Evolutionary conservation across 345 rosid species (phyloP).

Genomic region (Angophora floribunda): DNA sequence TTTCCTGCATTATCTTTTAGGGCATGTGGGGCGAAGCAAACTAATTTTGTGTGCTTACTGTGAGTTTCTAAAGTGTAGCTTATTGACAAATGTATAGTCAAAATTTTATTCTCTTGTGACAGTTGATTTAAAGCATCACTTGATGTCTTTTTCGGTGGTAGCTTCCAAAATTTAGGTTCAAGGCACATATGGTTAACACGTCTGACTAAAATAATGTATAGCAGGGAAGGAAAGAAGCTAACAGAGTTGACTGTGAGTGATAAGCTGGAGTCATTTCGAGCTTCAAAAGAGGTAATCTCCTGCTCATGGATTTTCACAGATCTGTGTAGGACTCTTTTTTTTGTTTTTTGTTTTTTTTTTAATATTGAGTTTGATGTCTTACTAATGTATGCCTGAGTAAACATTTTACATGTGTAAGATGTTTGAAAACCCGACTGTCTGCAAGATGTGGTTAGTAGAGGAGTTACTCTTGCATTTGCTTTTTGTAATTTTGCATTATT

Average conservation of each 20-base stretch:
- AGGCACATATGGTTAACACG: not conserved
- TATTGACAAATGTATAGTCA: not conserved
- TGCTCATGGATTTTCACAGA: not conserved
- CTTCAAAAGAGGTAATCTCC: constrained; percentile 69
- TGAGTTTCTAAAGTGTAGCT: not conserved
- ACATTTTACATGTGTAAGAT: not conserved
- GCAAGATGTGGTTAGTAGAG: not conserved
- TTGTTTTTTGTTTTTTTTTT: not conserved
- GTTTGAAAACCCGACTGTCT: not conserved
- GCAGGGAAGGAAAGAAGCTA: constrained; percentile 55
- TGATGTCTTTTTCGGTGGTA: not conserved
- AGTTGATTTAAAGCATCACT: not conserved
- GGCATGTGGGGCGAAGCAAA: not conserved
- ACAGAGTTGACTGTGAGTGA: constrained; percentile 73
- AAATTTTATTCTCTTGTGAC: not conserved
- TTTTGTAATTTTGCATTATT: not conserved
- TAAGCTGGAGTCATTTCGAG: constrained; percentile 76
- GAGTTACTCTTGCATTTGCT: not conserved
- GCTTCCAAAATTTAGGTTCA: not conserved
- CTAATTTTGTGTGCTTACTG: not conserved
- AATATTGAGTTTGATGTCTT: not conserved
- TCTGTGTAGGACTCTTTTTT: not conserved
- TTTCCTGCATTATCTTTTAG: not conserved
- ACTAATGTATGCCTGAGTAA: not conserved
- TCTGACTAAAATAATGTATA: not conserved